These are phyloP conservation scores for Colletotrichum somersetense DNA, from an alignment of 2,329 filamentous ascomycete genomes.

Conservation along the genomic window DNA sequence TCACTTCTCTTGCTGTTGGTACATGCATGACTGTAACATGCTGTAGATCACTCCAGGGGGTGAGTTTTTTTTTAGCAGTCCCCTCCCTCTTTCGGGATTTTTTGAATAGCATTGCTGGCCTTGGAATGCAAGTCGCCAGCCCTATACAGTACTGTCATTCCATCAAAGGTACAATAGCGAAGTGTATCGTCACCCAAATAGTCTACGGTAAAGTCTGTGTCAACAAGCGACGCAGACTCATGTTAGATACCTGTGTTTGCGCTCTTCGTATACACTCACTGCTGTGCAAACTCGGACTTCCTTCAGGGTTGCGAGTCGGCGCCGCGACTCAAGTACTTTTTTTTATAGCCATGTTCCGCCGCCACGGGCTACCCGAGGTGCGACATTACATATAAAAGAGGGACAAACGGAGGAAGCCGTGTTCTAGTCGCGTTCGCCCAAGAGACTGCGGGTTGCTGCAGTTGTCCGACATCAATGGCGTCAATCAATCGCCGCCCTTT, in stretches of 20 bases:
- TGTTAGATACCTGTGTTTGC: background rate
- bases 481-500: background rate
- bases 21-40: background rate
- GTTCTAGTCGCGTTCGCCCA: background rate
- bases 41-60: background rate
- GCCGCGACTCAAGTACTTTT: too few species aligned
- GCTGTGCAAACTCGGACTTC: background rate
- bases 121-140: background rate
- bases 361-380: background rate
- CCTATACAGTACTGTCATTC: background rate
- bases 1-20: background rate
- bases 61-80: background rate
- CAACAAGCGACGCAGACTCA: background rate
- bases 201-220: background rate
- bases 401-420: background rate
- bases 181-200: background rate
- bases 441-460: conserved; percentile 4
- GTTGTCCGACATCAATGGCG: conserved; percentile 12
- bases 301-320: background rate
- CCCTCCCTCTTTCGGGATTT: too few species aligned
- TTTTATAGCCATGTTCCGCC: background rate
- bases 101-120: background rate
- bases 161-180: background rate
- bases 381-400: too few species aligned
- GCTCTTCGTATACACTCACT: background rate